Evolutionary conservation across 2,329 filamentous ascomycete genomes (phyloP).

Genomic region (Pezizomycotina sp.): DNA sequence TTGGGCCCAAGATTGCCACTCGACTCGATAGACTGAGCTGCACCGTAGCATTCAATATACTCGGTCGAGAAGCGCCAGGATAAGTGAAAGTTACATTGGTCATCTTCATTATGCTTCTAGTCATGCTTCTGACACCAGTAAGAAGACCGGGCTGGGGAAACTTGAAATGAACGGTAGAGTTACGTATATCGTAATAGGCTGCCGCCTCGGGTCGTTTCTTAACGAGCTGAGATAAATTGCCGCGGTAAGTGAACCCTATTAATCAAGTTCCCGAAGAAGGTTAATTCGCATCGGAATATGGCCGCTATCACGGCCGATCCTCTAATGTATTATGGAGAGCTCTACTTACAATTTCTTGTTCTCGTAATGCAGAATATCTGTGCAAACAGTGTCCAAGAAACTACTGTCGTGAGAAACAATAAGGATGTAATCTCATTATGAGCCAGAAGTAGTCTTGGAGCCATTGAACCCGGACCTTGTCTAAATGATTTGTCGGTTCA

Average conservation of each 20-base stretch:
- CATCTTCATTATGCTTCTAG: slow-evolving; percentile 90
- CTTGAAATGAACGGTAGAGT: slow-evolving; percentile 83
- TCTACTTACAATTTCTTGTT: slow-evolving; percentile 94
- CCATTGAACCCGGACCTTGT: slow-evolving; percentile 93
- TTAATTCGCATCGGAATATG: no score
- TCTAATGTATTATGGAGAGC: no score
- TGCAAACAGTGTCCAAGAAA: slow-evolving; percentile 93
- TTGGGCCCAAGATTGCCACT: slow-evolving; percentile 89
- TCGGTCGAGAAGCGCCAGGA: slow-evolving; percentile 73
- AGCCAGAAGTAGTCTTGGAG: slow-evolving; percentile 88
- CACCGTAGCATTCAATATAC: slow-evolving; percentile 73
- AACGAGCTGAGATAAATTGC: slow-evolving; percentile 71
- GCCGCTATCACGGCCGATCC: no score
- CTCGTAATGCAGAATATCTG: slow-evolving; percentile 98
- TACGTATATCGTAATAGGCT: slow-evolving; percentile 92
- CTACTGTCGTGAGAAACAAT: slow-evolving; percentile 98
- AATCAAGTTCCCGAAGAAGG: no score
- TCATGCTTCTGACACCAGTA: slow-evolving; percentile 86
- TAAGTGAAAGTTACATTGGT: slow-evolving; percentile 83
- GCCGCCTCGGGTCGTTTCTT: slow-evolving; percentile 82
- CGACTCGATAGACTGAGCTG: slow-evolving; percentile 77
- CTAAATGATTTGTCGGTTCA: slow-evolving; percentile 97
- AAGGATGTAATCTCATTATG: slow-evolving; percentile 92
- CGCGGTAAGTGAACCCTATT: slow-evolving; percentile 68
- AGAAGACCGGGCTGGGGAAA: slow-evolving; percentile 92